Conservation (phyloP, 139 green algal genomes). For the Chlorella sorokiniana region DNA sequence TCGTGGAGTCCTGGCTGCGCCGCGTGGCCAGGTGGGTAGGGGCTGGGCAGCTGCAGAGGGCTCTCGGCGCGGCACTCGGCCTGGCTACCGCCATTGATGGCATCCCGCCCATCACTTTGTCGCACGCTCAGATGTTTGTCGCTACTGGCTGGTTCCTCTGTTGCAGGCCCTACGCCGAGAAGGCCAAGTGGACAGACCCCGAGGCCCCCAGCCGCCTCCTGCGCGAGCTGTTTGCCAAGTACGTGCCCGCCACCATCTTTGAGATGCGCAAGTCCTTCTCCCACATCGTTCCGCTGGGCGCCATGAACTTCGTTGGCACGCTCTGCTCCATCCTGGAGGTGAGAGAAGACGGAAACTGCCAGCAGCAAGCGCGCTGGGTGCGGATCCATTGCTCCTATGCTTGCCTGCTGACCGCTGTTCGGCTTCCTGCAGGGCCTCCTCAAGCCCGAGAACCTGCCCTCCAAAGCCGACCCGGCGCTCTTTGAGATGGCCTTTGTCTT, state of each 20-base stretch:
- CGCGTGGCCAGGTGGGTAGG: slow-evolving; percentile 13
- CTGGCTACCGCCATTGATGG: too few relatives aligned
- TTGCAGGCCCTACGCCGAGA: slow-evolving; percentile 67
- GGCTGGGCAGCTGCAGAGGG: neutral
- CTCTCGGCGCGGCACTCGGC: neutral
- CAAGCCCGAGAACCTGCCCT: slow-evolving; percentile 71
- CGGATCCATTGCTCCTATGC: too few relatives aligned
- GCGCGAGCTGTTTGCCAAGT: slow-evolving; percentile 78
- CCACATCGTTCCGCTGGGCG: slow-evolving; percentile 74
- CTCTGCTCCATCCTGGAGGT: slow-evolving; percentile 87
- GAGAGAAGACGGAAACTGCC: slow-evolving; percentile 12
- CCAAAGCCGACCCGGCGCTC: slow-evolving; percentile 77
- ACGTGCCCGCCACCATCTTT: slow-evolving; percentile 85
- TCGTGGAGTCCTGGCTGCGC: slow-evolving; percentile 46
- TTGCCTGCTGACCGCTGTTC: neutral
- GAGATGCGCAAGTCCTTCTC: slow-evolving; percentile 86
- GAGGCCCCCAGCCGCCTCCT: slow-evolving; percentile 70
- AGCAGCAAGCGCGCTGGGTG: neutral
- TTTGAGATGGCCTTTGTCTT: slow-evolving; percentile 94
- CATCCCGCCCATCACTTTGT: too few relatives aligned
- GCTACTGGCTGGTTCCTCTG: neutral
- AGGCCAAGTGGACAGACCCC: slow-evolving; percentile 83
- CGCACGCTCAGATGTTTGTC: too few relatives aligned
- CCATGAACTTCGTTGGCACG: slow-evolving; percentile 80
- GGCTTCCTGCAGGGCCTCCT: slow-evolving; percentile 50